Conservation (phyloP, 371 early-diverging fungal genomes). For the Mortierella sp. region DNA sequence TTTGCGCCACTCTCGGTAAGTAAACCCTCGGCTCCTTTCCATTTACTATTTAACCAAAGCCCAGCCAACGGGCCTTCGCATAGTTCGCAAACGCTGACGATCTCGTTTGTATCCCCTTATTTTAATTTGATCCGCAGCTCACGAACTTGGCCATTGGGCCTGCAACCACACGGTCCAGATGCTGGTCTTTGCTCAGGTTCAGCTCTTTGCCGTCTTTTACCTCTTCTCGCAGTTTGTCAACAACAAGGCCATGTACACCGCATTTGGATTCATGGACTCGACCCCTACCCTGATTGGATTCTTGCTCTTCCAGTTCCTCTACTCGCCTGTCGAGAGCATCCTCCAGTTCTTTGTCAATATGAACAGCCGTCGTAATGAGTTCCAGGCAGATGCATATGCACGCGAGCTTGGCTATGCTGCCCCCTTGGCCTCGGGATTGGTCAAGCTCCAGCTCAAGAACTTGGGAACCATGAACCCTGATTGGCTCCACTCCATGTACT, state of each 20-base stretch:
- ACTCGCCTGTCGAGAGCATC: constrained; percentile 85
- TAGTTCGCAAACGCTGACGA: neutral
- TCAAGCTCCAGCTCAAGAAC: constrained; percentile 95
- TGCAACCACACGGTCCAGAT: constrained; percentile 88
- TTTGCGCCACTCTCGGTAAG: constrained; percentile 92
- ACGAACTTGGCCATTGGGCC: constrained; percentile 99
- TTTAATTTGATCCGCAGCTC: constrained; percentile 64
- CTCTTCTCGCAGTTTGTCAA: constrained; percentile 85
- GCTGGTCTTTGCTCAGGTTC: constrained; percentile 80
- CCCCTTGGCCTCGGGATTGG: constrained; percentile 84
- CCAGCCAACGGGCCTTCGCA: neutral
- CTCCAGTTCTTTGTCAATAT: constrained; percentile 85
- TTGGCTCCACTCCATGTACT: constrained; percentile 92
- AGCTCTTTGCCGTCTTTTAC: constrained; percentile 88
- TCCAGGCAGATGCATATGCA: constrained; percentile 97
- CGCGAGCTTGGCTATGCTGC: constrained; percentile 89
- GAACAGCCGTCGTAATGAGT: constrained; percentile 92
- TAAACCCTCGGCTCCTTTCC: neutral
- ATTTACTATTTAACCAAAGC: neutral
- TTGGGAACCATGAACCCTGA: constrained; percentile 92
- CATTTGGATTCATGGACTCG: constrained; percentile 84
- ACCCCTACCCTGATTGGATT: constrained; percentile 92
- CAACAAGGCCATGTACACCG: constrained; percentile 78
- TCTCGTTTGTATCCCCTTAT: neutral
- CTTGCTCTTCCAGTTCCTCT: constrained; percentile 86